These are phyloP conservation scores for Ulota crispa DNA, from an alignment of 225 moss, liverwort and hornwort genomes.

Conservation along the genomic window DNA sequence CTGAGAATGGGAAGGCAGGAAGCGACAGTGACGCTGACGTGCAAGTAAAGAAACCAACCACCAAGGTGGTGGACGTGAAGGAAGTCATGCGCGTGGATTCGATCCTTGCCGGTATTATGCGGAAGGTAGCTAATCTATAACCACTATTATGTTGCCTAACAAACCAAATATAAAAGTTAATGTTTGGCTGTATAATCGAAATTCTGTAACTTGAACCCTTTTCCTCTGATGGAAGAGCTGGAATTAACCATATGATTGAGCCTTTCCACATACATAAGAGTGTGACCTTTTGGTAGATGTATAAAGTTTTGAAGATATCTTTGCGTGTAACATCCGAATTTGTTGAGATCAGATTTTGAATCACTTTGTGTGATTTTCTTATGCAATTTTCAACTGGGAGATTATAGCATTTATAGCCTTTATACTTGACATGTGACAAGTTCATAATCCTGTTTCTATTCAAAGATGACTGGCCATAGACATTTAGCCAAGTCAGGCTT, in stretches of 20 bases:
- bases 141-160: not conserved
- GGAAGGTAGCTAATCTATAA: conserved; percentile 55
- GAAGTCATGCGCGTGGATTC: conserved; percentile 85
- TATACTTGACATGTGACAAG: not conserved
- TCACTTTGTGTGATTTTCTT: not conserved
- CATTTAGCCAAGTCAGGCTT: not conserved
- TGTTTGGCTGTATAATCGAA: not conserved
- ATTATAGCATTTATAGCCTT: not conserved
- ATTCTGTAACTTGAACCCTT: not conserved
- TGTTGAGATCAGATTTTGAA: not conserved
- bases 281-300: not conserved
- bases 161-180: not conserved
- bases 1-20: conserved; percentile 52
- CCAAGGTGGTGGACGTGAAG: conserved; percentile 74
- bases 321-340: not conserved
- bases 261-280: not conserved
- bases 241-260: not conserved
- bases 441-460: not conserved
- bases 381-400: not conserved
- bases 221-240: not conserved
- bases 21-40: conserved; percentile 55
- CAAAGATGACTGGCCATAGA: not conserved
- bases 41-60: conserved; percentile 49
- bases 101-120: conserved; percentile 80
- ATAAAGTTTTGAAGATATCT: not conserved